phyloP scores from a whole-genome alignment of 2,329 filamentous ascomycete genomes.

The Harringtonia aguacate region DNA sequence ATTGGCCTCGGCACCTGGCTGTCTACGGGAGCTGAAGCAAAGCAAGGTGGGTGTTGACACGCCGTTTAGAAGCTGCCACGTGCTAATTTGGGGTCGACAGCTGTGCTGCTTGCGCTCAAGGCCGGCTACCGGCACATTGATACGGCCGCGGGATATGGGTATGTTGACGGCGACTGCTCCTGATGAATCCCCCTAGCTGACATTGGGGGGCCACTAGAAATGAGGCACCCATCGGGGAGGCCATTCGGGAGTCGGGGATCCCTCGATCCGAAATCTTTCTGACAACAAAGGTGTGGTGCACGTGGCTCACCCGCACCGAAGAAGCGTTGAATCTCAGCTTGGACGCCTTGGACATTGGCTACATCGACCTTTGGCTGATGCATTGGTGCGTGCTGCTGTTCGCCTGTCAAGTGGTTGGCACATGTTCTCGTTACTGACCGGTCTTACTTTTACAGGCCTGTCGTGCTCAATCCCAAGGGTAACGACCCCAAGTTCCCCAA shows the following conservation, averaged over 20 bases:
- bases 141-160: slow-evolving; percentile 20
- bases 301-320: slow-evolving; percentile 50
- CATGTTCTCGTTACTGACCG: too few species aligned
- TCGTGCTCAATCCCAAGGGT: too few species aligned
- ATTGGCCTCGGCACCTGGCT: too few species aligned
- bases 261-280: slow-evolving; percentile 42
- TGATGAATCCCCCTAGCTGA: too few species aligned
- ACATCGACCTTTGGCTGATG: slow-evolving; percentile 61
- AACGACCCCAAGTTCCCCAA: too few species aligned
- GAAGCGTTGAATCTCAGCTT: slow-evolving; percentile 46
- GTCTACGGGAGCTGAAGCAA: too few species aligned
- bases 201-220: slow-evolving; percentile 27
- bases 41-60: too few species aligned
- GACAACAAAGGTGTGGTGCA: slow-evolving; percentile 46
- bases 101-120: slow-evolving; percentile 28
- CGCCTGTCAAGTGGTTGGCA: too few species aligned
- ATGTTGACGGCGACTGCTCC: too few species aligned
- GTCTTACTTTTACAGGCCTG: too few species aligned
- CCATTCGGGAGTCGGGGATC: slow-evolving; percentile 46
- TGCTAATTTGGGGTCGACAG: too few species aligned
- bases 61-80: too few species aligned
- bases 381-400: slow-evolving; percentile 35
- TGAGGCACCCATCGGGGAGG: slow-evolving; percentile 44
- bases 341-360: slow-evolving; percentile 45
- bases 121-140: slow-evolving; percentile 41